Base-by-base conservation (phyloP, 2,329 filamentous ascomycete genomes). In the Diaporthe vexans region DNA sequence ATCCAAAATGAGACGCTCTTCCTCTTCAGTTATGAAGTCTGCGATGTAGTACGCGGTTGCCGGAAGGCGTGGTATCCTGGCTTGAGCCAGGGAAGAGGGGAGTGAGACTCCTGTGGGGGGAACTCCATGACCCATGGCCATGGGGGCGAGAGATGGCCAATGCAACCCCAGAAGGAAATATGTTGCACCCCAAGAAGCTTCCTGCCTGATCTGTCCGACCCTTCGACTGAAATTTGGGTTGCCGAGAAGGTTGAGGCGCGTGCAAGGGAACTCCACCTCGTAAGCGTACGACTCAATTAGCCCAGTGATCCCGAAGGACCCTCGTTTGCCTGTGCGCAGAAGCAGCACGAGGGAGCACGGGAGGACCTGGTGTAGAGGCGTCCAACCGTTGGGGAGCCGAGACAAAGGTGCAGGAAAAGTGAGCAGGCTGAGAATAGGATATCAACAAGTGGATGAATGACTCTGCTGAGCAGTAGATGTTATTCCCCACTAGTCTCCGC, bases 11-110 rank as follows among this genome's bases (percentile, higher is more conserved):
- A 84, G 80, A 43, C 85, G 82, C 84, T 98, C 95, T 83, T 98
- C 95, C 58, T 92, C 90, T 72, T 86, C 83, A 6, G 89, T 93
- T 81, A 98, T 93, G 84, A 98, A 98, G 81, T 95, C 87, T 10
- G 95, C 89, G 73, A 98, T 93, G 84, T 98, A 98, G 85, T 93
- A 98, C 71, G 94, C 94, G 46, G 88, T 85, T 1, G 88, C 81
- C 6, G 94, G 93, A 2, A 95, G 86, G 43, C 79, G 79, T 10
- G 82, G 76, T 75, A 95, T 88, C 77, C 83, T 86, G 71, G 83
- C 85, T 48, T 86, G 81, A 63, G 91, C 86, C 35, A 92, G 86
- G 57, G 82, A 86, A 51, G 81, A 75, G 24, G 90, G 88, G 59
- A 90, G 82, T 52, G 76, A 79, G 73, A 79, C 70, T 67, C 71